Evolutionary conservation across 257 asterid genomes (phyloP).

Genomic region (Primulina huaijiensis): DNA sequence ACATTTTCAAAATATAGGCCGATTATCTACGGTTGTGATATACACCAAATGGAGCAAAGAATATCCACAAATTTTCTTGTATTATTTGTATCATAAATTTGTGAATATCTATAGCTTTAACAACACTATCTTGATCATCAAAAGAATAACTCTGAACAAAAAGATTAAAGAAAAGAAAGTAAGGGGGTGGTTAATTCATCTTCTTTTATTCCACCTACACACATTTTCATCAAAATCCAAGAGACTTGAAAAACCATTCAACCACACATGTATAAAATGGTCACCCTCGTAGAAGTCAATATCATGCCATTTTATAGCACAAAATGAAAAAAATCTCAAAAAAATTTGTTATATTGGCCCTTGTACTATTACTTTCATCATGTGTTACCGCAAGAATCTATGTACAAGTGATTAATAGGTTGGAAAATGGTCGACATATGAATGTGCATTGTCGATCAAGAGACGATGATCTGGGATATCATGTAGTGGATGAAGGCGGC

Average conservation of each 20-base stretch:
- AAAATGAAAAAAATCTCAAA: conserved; percentile 17
- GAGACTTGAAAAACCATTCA: conserved; percentile 2
- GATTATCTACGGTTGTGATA: too few species aligned
- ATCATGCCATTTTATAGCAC: neutral
- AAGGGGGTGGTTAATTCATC: conserved; percentile 26
- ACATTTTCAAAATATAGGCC: too few species aligned
- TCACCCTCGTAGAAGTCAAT: neutral
- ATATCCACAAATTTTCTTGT: too few species aligned
- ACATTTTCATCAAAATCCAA: conserved; percentile 17
- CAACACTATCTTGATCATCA: neutral
- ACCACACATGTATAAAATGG: conserved; percentile 1
- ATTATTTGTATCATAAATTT: too few species aligned
- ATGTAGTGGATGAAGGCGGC: conserved; percentile 19
- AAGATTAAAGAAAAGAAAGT: neutral
- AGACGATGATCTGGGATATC: conserved; percentile 44
- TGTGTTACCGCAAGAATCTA: conserved; percentile 20
- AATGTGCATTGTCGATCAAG: conserved; percentile 41
- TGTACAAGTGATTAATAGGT: conserved; percentile 34
- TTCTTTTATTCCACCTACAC: conserved; percentile 19
- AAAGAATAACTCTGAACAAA: neutral
- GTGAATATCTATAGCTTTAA: neutral
- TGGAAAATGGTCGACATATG: conserved; percentile 18
- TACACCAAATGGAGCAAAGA: too few species aligned
- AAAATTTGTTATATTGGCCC: neutral
- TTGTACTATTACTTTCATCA: neutral